Conservation (phyloP, 192 early-diverging fungal species). For the Gryganskiella cystojenkinii region DNA sequence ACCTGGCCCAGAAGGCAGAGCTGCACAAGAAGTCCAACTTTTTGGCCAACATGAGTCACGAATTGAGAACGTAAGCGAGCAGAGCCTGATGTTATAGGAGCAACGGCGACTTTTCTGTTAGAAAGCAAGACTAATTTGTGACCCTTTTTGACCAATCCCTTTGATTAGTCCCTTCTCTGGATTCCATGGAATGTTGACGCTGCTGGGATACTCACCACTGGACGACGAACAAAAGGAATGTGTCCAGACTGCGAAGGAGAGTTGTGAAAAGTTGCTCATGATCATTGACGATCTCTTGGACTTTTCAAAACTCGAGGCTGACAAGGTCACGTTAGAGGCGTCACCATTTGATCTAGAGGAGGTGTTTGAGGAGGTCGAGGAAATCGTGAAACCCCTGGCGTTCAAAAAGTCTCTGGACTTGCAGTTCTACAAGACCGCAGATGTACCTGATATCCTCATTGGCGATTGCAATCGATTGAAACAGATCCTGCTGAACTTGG, state of each 20-base stretch:
- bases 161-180: slow-evolving; percentile 56
- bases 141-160: background rate
- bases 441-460: slow-evolving; percentile 64
- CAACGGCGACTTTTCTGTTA: too few species aligned
- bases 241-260: slow-evolving; percentile 60
- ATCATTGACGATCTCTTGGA: slow-evolving; percentile 60
- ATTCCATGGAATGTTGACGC: slow-evolving; percentile 64
- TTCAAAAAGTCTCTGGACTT: slow-evolving; percentile 64
- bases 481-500: slow-evolving; percentile 68
- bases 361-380: slow-evolving; percentile 68
- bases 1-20: slow-evolving; percentile 55
- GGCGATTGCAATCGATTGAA: slow-evolving; percentile 67
- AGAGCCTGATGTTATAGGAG: background rate
- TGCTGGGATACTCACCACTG: slow-evolving; percentile 58
- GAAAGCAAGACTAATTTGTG: too few species aligned
- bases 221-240: slow-evolving; percentile 61
- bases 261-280: slow-evolving; percentile 59
- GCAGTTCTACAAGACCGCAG: slow-evolving; percentile 59
- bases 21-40: slow-evolving; percentile 59
- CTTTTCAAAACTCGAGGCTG: slow-evolving; percentile 70
- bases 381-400: slow-evolving; percentile 63
- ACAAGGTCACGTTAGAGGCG: slow-evolving; percentile 61
- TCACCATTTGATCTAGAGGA: slow-evolving; percentile 62
- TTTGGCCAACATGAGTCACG: slow-evolving; percentile 61
- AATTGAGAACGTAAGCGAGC: slow-evolving; percentile 35